Percentiles rank a stretch among this genome's conserved stretches.
phyloP scores from a whole-genome alignment of 164 flowering plant genomes.

The Vitis cinerea region DNA sequence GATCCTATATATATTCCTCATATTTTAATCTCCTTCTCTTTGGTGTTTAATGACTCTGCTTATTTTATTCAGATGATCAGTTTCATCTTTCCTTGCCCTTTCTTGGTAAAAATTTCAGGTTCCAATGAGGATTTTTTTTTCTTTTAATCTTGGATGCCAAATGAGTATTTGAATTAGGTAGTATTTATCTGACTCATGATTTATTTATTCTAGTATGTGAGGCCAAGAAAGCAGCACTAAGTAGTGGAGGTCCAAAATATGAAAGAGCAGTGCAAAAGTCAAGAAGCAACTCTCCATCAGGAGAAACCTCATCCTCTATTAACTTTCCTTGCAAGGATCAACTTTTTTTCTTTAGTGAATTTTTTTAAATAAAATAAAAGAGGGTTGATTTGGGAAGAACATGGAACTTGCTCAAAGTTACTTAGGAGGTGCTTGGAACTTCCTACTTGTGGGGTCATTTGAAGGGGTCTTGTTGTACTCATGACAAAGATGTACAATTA shows the following conservation, averaged over 20 bases:
- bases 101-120: neutral
- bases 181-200: too few relatives aligned
- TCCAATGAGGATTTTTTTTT: neutral
- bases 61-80: too few relatives aligned
- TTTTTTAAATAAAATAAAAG: neutral
- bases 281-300: neutral
- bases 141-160: too few relatives aligned
- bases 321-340: conserved; percentile 5
- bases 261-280: neutral
- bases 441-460: conserved; percentile 1
- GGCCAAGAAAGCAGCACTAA: conserved; percentile 1
- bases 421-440: neutral
- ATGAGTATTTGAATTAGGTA: too few relatives aligned
- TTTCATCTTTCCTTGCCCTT: neutral
- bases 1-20: neutral
- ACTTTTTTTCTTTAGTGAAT: neutral
- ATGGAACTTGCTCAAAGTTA: neutral
- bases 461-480: neutral
- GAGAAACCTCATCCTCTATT: neutral
- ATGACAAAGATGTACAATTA: neutral
- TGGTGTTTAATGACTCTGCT: neutral
- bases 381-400: neutral
- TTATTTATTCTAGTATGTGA: neutral
- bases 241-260: conserved; percentile 7
- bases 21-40: neutral